A percentile compares a stretch with the other conserved stretches of the same genome.
Evolutionary conservation across 1,284 basidiomycete species (phyloP).

Genomic region (Anthracocystis panici-leucophaei): DNA sequence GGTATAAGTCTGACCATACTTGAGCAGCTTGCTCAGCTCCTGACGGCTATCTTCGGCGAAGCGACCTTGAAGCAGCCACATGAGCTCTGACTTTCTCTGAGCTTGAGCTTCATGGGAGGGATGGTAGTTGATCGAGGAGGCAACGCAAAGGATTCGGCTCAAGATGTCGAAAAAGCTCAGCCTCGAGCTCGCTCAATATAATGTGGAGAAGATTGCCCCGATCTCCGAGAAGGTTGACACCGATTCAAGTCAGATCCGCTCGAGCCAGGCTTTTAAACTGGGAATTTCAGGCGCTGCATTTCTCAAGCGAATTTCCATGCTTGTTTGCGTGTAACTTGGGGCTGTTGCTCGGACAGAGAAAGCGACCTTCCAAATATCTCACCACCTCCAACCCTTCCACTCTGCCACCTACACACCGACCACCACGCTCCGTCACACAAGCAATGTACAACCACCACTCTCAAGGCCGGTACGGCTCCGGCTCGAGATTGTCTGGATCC

Average conservation of each 20-base stretch:
- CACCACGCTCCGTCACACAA: not conserved
- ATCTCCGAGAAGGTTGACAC: not conserved
- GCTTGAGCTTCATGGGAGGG: not conserved
- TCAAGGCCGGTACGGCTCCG: slow-evolving; percentile 32
- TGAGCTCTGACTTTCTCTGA: slow-evolving; percentile 1
- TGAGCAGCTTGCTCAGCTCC: slow-evolving; percentile 51
- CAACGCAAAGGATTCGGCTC: too few species aligned
- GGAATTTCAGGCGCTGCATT: too few species aligned
- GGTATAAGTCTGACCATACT: slow-evolving; percentile 53
- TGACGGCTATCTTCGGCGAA: slow-evolving; percentile 50
- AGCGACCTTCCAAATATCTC: not conserved
- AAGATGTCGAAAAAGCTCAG: slow-evolving; percentile 7
- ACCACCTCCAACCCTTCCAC: not conserved
- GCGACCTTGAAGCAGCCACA: slow-evolving; percentile 57
- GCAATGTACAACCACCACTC: slow-evolving; percentile 53
- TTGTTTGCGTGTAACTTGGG: too few species aligned
- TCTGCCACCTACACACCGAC: not conserved
- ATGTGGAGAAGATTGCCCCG: slow-evolving; percentile 12
- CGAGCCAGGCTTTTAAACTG: slow-evolving; percentile 11
- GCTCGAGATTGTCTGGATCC: slow-evolving; percentile 30
- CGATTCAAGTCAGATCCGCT: slow-evolving; percentile 9
- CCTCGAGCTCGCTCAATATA: not conserved
- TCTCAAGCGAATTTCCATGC: too few species aligned
- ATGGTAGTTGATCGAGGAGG: not conserved
- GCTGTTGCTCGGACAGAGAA: too few species aligned